Conservation (phyloP, 352 stramenopile species). For the Pythium folliculosum region DNA sequence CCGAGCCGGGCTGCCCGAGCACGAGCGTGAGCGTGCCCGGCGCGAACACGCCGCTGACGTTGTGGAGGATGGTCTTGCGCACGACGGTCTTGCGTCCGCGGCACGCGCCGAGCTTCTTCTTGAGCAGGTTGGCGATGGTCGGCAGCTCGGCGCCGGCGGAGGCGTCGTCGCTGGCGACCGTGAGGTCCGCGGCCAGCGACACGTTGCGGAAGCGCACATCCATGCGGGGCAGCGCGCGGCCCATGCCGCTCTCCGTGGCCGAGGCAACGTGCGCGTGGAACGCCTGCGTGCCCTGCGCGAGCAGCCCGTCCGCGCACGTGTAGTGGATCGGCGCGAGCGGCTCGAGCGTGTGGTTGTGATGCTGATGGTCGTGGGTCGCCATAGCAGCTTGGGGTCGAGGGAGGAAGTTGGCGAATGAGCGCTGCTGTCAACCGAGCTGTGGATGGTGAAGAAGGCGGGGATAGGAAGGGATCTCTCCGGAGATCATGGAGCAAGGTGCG, state of each 20-base stretch:
- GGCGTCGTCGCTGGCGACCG: conserved; percentile 14
- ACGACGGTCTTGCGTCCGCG: conserved; percentile 25
- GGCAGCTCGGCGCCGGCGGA: conserved; percentile 21
- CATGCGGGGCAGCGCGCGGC: conserved; percentile 26
- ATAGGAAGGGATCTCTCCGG: neutral
- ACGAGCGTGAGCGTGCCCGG: conserved; percentile 34
- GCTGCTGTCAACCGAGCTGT: too few species aligned
- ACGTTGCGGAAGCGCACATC: conserved; percentile 31
- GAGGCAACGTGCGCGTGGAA: conserved; percentile 28
- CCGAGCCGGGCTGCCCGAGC: conserved; percentile 34
- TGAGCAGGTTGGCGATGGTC: conserved; percentile 28
- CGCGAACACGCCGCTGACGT: conserved; percentile 33
- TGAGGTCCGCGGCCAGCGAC: conserved; percentile 21
- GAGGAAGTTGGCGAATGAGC: conserved; percentile 11
- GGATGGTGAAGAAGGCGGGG: too few species aligned
- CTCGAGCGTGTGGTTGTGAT: neutral
- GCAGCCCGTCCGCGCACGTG: conserved; percentile 21
- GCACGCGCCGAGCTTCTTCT: conserved; percentile 19
- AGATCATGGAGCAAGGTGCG: neutral
- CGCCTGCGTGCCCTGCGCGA: conserved; percentile 25
- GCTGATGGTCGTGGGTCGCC: neutral
- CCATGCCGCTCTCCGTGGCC: conserved; percentile 21
- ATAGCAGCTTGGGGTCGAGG: neutral
- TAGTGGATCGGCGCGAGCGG: conserved; percentile 23
- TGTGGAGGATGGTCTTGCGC: conserved; percentile 36